Evolutionary conservation across 164 flowering plant species (phyloP), one percentile per base, ranked within the genome.

Genomic region (Pachysandra terminalis): DNA sequence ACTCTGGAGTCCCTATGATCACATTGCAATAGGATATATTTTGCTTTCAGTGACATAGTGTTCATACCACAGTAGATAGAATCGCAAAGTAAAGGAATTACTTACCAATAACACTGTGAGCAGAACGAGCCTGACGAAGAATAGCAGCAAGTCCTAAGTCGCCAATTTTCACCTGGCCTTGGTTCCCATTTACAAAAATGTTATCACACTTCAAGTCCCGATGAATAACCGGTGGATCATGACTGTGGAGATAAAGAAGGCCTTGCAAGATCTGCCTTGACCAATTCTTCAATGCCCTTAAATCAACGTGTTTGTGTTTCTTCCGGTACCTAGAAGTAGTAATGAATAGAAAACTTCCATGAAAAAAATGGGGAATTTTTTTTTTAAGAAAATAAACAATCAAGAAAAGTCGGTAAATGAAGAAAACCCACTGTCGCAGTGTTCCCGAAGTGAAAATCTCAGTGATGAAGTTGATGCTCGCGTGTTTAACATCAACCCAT

Each of bases 381-480:
- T 15, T 0, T 23, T 37, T 40, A 53, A 13, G 19, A 35, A 25
- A 45, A 66, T 40, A 9, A 17, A 56, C 66, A 55, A 37, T 9
- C 8, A 51, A 22, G 49, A 62, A 22, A 61, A 9, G 27, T 5
- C 22, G 10, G 14, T 6, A 19, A 22, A 63, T 41, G 21, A 71
- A 59, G 68, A 68, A 32, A 61, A 81, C 97, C 69, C 78, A 96
- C 99, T 90, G 98, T 37, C 98, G 81, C 68, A 96, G 74, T 56
- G 87, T 96, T 62, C 99, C 99, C 0, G 98, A 96, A 21, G 97
- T 96, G 82, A 96, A 96, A 60, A 96, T 85, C 82, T 96, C 99
- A 24, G 99, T 93, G 49, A 96, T 96, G 77, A 93, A 80, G 81
- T 95, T 95, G 68, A 96, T 86, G 49, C 84, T 67, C 72, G 84